Base-by-base conservation (phyloP, 352 stramenopile genomes). In the Globisporangium spinosum region DNA sequence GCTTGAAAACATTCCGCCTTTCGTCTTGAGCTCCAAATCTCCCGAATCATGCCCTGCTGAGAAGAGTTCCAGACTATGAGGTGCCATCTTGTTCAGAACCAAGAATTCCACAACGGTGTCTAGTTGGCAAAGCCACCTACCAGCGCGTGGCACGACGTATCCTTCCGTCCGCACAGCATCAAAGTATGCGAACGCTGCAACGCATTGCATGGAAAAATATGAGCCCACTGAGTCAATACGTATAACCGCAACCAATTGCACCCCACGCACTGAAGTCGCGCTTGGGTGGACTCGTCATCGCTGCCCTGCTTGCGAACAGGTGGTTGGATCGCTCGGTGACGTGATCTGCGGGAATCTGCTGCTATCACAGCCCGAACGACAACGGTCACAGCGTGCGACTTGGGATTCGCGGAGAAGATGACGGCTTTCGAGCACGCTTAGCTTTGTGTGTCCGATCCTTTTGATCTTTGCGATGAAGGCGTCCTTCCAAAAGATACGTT, bases 171-270 rank as follows among this genome's bases (percentile, higher is more conserved):
- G 68, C 22, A 66, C 69, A 1, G 74, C 76, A 54, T 82, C 76
- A 27, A 82, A 82, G 72, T 72, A 82, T 10, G 69, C 74, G 56
- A 82, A 80, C 1, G 73, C 76, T 80, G 22, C 13, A 34, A 10
- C 40, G 7, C 56, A 65, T n/a, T 22, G 25, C 7, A 29, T 53
- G 34, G 47, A 38, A 27, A 59, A 1, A 32, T n/a, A 59, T 40
- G 15, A 40, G 17, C 27, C 17, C 8, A 13, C 5, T 47, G 56
- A 47, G 29, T 47, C 32, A 20, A 20, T 20, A 51, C 22, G 43
- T 22, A 8, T 6, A 51, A 20, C 15, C 40, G 8, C 40, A 12
- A 23, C 5, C 17, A 51, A 12, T 51, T 20, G 43, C 6, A 51
- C 10, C 17, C 15, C 17, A 58, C 54, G 38, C 47, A 70, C 64